phyloP scores from a whole-genome alignment of 805 yeast species.

The Ogataea minuta region DNA sequence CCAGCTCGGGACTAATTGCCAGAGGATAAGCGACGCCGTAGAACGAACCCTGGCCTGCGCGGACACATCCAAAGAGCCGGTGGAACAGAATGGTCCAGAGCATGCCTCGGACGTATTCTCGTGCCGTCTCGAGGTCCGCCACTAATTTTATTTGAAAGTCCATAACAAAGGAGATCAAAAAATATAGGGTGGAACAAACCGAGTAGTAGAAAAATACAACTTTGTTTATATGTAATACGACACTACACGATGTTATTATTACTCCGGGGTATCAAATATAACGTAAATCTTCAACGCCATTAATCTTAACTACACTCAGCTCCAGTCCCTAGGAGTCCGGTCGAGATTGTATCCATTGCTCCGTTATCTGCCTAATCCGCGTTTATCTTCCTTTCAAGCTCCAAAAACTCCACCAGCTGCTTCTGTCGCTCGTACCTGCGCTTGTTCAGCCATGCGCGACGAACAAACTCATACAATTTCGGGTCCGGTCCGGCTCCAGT shows the following conservation, averaged over 20 bases:
- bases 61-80: slow-evolving; percentile 62
- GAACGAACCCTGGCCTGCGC: slow-evolving; percentile 54
- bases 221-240: background rate
- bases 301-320: too few species aligned
- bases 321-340: background rate
- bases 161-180: slow-evolving; percentile 9
- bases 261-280: too few species aligned
- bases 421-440: slow-evolving; percentile 13
- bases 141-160: slow-evolving; percentile 41
- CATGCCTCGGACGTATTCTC: slow-evolving; percentile 58
- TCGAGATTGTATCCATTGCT: too few species aligned
- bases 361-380: background rate
- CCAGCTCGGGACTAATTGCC: slow-evolving; percentile 47
- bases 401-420: slow-evolving; percentile 21
- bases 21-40: slow-evolving; percentile 59
- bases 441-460: slow-evolving; percentile 21
- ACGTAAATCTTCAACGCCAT: too few species aligned
- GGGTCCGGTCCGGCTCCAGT: background rate
- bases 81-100: slow-evolving; percentile 68
- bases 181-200: slow-evolving; percentile 1
- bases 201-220: background rate
- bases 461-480: slow-evolving; percentile 9
- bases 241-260: too few species aligned
- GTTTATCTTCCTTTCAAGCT: slow-evolving; percentile 20
- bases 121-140: slow-evolving; percentile 51